phyloP scores from a whole-genome alignment of 1,139 yeast genomes.

The Sugiyamaella paludigena region DNA sequence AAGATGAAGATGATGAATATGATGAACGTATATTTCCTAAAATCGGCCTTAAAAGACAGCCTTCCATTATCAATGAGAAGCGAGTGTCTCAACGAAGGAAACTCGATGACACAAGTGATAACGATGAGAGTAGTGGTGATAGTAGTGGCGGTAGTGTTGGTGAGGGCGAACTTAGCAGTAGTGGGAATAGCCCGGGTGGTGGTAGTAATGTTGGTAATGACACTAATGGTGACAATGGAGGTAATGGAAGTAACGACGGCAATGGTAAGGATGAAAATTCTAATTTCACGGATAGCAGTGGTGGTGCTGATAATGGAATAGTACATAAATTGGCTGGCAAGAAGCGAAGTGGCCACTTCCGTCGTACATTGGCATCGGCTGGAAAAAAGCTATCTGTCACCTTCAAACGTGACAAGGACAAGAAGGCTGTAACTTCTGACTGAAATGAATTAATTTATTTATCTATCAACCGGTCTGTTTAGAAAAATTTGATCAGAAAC shows the following conservation, averaged over 20 bases:
- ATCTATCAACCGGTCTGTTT: too few species aligned
- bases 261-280: not conserved
- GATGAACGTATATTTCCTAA: not conserved
- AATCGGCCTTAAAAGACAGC: conserved; percentile 16
- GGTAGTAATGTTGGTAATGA: not conserved
- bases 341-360: conserved; percentile 11
- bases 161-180: not conserved
- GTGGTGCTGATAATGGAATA: too few species aligned
- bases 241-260: too few species aligned
- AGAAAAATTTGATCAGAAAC: too few species aligned
- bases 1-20: conserved; percentile 9
- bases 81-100: conserved; percentile 6
- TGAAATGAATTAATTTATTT: not conserved
- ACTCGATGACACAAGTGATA: conserved; percentile 1
- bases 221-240: not conserved
- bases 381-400: conserved; percentile 21
- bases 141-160: not conserved
- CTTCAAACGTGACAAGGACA: conserved; percentile 16
- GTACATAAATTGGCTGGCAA: not conserved
- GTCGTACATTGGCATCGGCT: conserved; percentile 19
- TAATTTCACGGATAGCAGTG: too few species aligned
- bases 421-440: conserved; percentile 11
- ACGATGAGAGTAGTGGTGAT: not conserved
- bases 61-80: conserved; percentile 4
- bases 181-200: not conserved